Evolutionary conservation across 1,284 basidiomycete genomes (phyloP), one percentile per base, ranked within the genome.

Genomic region (Cronartium quercuum): DNA sequence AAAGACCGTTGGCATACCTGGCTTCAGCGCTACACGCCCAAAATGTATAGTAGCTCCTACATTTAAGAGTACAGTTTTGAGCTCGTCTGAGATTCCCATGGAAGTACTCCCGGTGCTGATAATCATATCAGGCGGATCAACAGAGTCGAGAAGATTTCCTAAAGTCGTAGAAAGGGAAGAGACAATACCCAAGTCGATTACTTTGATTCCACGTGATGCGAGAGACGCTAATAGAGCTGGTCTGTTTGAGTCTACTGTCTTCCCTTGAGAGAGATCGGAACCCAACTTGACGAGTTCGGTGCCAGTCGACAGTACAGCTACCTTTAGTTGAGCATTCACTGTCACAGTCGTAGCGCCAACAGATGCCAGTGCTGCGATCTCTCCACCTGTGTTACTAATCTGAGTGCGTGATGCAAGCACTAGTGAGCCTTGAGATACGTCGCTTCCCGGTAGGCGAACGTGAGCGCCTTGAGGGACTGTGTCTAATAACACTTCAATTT

Each of bases 401-500:
- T 18, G 15, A 3, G 10, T 51, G 5, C 47, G 15, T 3, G 5
- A 18, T 12, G 15, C 10, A 5, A 51, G 21, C 3, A 51, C 10
- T 12, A 51, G 21, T 18, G 15, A 13, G 3, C 47, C 47, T 51
- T 13, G 21, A 18, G 15, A 18, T 51, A 51, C 47, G 21, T 51
- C 47, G 21, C 47, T 51, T 51, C 47, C 47, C 15, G 12, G 15
- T 21, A 3, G 15, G 15, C 47, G 15, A 13, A 51, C 47, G 21
- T 51, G 47, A 18, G 15, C 15, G 3, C 4, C 47, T 51, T 3
- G 3, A 13, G 3, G 12, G 21, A 51, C 10, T 18, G 18, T 9
- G 21, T 51, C 47, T 12, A 51, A 4, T 21, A 10, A 51, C 5
- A 3, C 21, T 12, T 76, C 44, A n/a, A 75, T 77, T 79, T 78